Evolutionary conservation across 257 asterid species (phyloP).

Genomic region (Solanum dulcamara): DNA sequence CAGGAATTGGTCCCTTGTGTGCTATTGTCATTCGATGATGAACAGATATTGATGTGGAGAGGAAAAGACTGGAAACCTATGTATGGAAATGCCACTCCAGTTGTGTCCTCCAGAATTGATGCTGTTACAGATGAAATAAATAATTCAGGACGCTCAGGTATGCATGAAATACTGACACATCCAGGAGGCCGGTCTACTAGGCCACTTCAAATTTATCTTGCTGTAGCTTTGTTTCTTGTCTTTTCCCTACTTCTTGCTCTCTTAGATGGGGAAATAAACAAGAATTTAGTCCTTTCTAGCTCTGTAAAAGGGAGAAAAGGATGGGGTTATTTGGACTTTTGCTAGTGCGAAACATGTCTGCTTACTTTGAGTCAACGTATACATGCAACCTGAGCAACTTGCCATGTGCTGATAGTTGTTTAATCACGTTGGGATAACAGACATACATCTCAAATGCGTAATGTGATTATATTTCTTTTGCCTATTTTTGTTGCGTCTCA

Average conservation of each 20-base stretch:
- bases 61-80: conserved; percentile 84
- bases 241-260: background rate
- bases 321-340: background rate
- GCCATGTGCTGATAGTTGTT: background rate
- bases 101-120: conserved; percentile 7
- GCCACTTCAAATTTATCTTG: background rate
- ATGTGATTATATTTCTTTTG: background rate
- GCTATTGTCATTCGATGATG: conserved; percentile 77
- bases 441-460: background rate
- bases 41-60: conserved; percentile 90
- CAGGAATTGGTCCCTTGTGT: conserved; percentile 97
- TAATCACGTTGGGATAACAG: background rate
- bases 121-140: conserved; percentile 11
- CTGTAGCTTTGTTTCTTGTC: background rate
- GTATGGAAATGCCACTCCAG: conserved; percentile 27
- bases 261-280: background rate
- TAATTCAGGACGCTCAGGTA: conserved; percentile 52
- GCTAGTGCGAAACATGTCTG: background rate
- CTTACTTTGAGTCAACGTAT: background rate
- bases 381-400: background rate
- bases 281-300: background rate
- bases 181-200: background rate
- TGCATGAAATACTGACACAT: background rate
- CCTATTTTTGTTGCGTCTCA: background rate
- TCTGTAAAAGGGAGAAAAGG: background rate